These are phyloP conservation scores for Umbelopsis sp. DNA, from an alignment of 192 early-diverging fungal genomes.

Conservation along the genomic window DNA sequence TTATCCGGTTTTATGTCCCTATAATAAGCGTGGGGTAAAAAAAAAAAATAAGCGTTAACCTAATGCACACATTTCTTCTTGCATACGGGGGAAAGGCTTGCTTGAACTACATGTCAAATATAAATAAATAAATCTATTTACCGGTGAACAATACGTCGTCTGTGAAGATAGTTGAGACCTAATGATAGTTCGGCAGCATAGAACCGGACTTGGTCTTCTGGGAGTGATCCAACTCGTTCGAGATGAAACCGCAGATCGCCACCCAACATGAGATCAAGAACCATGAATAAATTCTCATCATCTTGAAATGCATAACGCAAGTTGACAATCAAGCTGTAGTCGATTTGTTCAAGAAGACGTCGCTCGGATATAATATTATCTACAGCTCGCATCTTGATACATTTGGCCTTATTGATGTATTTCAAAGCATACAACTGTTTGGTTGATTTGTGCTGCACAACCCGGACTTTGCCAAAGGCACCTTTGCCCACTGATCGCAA, in stretches of 20 bases:
- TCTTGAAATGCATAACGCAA: slow-evolving; percentile 96
- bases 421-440: slow-evolving; percentile 89
- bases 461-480: slow-evolving; percentile 94
- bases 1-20: slow-evolving; percentile 91
- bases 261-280: slow-evolving; percentile 92
- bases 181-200: slow-evolving; percentile 72
- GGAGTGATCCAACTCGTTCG: slow-evolving; percentile 63
- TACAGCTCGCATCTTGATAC: slow-evolving; percentile 83
- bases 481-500: slow-evolving; percentile 91
- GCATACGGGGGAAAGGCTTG: not conserved
- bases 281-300: slow-evolving; percentile 91
- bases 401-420: slow-evolving; percentile 95
- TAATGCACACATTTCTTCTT: not conserved
- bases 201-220: slow-evolving; percentile 69
- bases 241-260: slow-evolving; percentile 93
- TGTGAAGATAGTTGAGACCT: slow-evolving; percentile 71
- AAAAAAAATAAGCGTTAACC: too few relatives aligned
- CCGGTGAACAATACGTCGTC: slow-evolving; percentile 70
- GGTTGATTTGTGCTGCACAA: slow-evolving; percentile 86
- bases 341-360: slow-evolving; percentile 82
- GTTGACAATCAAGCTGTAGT: slow-evolving; percentile 86
- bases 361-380: slow-evolving; percentile 93
- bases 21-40: not conserved
- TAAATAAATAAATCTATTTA: slow-evolving; percentile 16
- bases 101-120: not conserved